phyloP scores from a whole-genome alignment of 305 asterid species.

The Rubia peregrina region DNA sequence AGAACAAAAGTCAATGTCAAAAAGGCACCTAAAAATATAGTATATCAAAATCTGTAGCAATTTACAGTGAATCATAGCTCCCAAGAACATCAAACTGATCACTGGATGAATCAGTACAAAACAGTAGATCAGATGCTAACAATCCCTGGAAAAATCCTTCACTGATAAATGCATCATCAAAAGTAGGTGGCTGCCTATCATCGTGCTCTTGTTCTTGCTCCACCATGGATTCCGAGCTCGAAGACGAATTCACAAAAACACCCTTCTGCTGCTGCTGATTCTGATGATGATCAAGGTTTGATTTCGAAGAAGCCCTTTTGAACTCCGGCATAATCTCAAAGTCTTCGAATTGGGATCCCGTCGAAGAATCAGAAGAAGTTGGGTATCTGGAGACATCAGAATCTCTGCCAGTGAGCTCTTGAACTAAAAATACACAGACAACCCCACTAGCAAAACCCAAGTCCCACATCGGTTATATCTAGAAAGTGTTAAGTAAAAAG shows the following conservation, averaged over 20 bases:
- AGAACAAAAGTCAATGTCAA: not conserved
- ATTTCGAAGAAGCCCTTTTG: not conserved
- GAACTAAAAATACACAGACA: no score
- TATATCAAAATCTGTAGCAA: not conserved
- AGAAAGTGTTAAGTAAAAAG: no score
- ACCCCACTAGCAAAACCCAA: no score
- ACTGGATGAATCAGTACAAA: constrained; percentile 17
- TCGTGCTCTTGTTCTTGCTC: constrained; percentile 22
- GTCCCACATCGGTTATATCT: no score
- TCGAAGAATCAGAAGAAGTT: not conserved
- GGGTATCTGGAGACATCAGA: constrained; percentile 38
- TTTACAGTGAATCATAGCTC: constrained; percentile 36
- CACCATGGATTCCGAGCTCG: constrained; percentile 23
- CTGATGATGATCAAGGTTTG: not conserved
- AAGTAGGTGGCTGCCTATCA: constrained; percentile 6
- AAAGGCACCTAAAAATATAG: not conserved
- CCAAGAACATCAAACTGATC: constrained; percentile 36
- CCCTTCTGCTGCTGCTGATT: not conserved
- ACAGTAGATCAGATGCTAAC: constrained; percentile 18
- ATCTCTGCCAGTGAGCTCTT: constrained; percentile 55
- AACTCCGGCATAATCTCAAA: constrained; percentile 26
- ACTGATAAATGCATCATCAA: constrained; percentile 28
- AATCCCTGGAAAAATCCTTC: constrained; percentile 25
- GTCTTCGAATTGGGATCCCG: not conserved
- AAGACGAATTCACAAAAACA: not conserved